Conservation (phyloP, 352 stramenopile species). For the Phytophthora kernoviae region DNA sequence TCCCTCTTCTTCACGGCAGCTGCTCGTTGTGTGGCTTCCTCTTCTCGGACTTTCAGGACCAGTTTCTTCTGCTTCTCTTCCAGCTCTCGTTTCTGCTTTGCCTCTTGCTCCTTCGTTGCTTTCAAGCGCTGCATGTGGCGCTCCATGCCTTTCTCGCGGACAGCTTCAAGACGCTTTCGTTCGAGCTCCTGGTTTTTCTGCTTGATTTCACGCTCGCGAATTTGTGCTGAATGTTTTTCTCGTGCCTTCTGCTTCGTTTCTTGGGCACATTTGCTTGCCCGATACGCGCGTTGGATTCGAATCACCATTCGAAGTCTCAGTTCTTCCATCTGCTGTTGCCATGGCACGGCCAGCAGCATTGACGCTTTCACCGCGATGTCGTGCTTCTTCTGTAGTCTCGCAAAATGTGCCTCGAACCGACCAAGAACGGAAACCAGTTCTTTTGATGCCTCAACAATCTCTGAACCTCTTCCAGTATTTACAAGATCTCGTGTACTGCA, state of each 20-base stretch:
- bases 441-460: slow-evolving; percentile 14
- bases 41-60: slow-evolving; percentile 47
- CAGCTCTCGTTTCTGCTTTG: slow-evolving; percentile 35
- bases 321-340: slow-evolving; percentile 77
- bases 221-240: slow-evolving; percentile 53
- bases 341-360: slow-evolving; percentile 53
- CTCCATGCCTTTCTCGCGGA: slow-evolving; percentile 61
- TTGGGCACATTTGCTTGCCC: slow-evolving; percentile 40
- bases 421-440: slow-evolving; percentile 63
- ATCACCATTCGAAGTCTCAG: slow-evolving; percentile 69
- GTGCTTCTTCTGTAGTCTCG: slow-evolving; percentile 56
- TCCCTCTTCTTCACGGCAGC: slow-evolving; percentile 29
- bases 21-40: slow-evolving; percentile 52
- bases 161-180: slow-evolving; percentile 54
- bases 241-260: slow-evolving; percentile 53
- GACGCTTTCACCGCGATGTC: slow-evolving; percentile 66
- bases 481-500: background rate
- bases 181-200: slow-evolving; percentile 60
- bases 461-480: background rate
- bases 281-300: slow-evolving; percentile 75
- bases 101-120: slow-evolving; percentile 54
- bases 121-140: slow-evolving; percentile 63
- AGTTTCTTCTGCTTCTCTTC: slow-evolving; percentile 54
- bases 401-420: slow-evolving; percentile 61
- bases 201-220: slow-evolving; percentile 55